Conservation (phyloP, 2,329 filamentous ascomycete genomes). For the Macroventuria anomochaeta region DNA sequence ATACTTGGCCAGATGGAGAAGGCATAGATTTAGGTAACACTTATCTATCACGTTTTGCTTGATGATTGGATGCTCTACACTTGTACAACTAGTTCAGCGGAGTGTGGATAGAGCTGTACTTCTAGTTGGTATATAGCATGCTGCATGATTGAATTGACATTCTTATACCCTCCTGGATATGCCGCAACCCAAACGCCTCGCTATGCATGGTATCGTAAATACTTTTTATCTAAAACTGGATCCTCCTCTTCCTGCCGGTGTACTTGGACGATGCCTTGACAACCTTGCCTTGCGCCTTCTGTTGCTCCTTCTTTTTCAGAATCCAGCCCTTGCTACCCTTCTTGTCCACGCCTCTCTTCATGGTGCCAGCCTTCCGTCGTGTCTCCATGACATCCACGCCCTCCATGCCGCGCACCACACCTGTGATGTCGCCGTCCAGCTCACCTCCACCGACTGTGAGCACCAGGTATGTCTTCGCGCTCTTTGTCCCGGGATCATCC, state of each 20-base stretch:
- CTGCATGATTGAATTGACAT: slow-evolving; percentile 47
- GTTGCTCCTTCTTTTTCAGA: slow-evolving; percentile 85
- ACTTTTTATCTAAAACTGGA: slow-evolving; percentile 67
- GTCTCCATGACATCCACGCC: slow-evolving; percentile 75
- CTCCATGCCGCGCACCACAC: slow-evolving; percentile 87
- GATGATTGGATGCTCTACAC: slow-evolving; percentile 34
- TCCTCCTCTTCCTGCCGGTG: slow-evolving; percentile 84
- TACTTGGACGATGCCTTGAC: slow-evolving; percentile 94
- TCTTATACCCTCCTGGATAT: slow-evolving; percentile 33
- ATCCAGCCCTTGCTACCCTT: slow-evolving; percentile 90
- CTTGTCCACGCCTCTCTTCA: slow-evolving; percentile 64
- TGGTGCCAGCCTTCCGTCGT: slow-evolving; percentile 56
- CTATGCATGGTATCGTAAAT: slow-evolving; percentile 42
- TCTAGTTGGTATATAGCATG: slow-evolving; percentile 52
- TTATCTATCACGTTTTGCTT: slow-evolving; percentile 28
- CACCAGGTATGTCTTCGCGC: slow-evolving; percentile 93
- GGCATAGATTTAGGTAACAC: slow-evolving; percentile 35
- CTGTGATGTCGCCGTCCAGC: slow-evolving; percentile 76
- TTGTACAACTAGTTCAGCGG: slow-evolving; percentile 43
- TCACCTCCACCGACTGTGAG: slow-evolving; percentile 82
- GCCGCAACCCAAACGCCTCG: slow-evolving; percentile 41
- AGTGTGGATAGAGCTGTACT: slow-evolving; percentile 50
- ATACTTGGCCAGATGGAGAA: slow-evolving; percentile 94
- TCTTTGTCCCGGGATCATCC: slow-evolving; percentile 96
- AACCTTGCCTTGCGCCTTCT: slow-evolving; percentile 92